Percentiles rank a stretch among this genome's conserved stretches.
These are phyloP conservation scores for Daedalea quercina DNA, from an alignment of 768 basidiomycete species.

Conservation along the genomic window DNA sequence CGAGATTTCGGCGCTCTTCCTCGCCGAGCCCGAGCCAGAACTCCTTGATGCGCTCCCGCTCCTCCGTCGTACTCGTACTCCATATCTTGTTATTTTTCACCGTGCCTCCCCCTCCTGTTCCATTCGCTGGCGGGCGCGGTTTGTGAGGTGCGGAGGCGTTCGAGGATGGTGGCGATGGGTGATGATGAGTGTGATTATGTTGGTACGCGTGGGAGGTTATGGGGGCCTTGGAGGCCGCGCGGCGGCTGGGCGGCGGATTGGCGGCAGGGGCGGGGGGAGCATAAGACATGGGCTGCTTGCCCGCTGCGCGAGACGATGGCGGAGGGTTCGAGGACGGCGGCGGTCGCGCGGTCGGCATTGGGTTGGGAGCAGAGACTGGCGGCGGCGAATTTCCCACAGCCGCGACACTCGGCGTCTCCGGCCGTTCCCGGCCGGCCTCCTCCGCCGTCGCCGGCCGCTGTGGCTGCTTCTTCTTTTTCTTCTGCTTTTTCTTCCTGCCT, in stretches of 20 bases:
- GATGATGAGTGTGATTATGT: slow-evolving; percentile 47
- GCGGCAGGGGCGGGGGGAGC: slow-evolving; percentile 30
- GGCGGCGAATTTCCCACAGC: slow-evolving; percentile 30
- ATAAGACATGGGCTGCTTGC: slow-evolving; percentile 91
- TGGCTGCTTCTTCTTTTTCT: slow-evolving; percentile 4
- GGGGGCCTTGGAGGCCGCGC: slow-evolving; percentile 51
- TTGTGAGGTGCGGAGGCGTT: slow-evolving; percentile 32
- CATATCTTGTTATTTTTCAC: slow-evolving; percentile 79
- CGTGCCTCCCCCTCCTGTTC: slow-evolving; percentile 25
- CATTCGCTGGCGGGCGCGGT: slow-evolving; percentile 28
- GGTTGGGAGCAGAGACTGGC: slow-evolving; percentile 30
- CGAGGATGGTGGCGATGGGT: slow-evolving; percentile 43
- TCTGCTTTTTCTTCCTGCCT: slow-evolving; percentile 39
- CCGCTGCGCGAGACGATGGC: slow-evolving; percentile 79
- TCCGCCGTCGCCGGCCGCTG: slow-evolving; percentile 14
- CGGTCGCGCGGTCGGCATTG: slow-evolving; percentile 37
- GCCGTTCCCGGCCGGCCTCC: slow-evolving; percentile 16
- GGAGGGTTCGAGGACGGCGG: slow-evolving; percentile 40
- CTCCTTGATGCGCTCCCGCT: slow-evolving; percentile 94
- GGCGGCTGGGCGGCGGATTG: slow-evolving; percentile 25
- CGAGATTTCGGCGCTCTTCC: slow-evolving; percentile 83
- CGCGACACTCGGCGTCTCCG: slow-evolving; percentile 9
- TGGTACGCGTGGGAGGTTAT: slow-evolving; percentile 41
- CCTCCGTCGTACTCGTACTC: slow-evolving; percentile 88
- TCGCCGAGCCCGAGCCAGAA: slow-evolving; percentile 96